These are phyloP conservation scores for Diophrys sp. DNA, from an alignment of 73 alveolate genomes.

Conservation along the genomic window DNA sequence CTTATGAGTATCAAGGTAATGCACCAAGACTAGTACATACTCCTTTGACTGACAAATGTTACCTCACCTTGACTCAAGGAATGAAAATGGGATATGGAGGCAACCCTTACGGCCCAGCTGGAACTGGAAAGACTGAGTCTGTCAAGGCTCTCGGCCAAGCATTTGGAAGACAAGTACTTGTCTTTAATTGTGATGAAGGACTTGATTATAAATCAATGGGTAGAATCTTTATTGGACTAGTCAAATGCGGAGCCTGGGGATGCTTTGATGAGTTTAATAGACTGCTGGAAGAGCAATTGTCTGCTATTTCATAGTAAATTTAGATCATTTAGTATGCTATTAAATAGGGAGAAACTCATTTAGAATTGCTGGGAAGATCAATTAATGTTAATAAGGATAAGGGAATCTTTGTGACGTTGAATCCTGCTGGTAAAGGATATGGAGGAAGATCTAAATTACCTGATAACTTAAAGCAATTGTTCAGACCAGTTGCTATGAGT, in stretches of 20 bases:
- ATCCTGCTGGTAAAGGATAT: conserved; percentile 99
- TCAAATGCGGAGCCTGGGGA: conserved; percentile 99
- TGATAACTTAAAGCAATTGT: conserved; percentile 98
- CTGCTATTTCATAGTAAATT: conserved; percentile 98
- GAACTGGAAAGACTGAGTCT: conserved; percentile 99
- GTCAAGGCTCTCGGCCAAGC: conserved; percentile 99
- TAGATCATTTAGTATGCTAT: conserved; percentile 94
- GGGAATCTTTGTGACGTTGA: conserved; percentile 99
- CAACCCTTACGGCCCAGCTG: conserved; percentile 99
- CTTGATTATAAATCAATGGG: conserved; percentile 99
- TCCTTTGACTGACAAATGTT: conserved; percentile 99
- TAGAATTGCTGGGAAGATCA: conserved; percentile 83
- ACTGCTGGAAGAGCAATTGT: conserved; percentile 98
- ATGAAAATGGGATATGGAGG: conserved; percentile 99
- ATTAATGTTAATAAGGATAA: conserved; percentile 93
- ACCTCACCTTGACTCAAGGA: conserved; percentile 98
- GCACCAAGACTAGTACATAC: conserved; percentile 99
- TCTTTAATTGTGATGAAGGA: conserved; percentile 99
- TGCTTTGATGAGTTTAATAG: conserved; percentile 99
- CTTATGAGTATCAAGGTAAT: conserved; percentile 99
- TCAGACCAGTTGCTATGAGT: conserved; percentile 99
- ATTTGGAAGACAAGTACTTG: conserved; percentile 99
- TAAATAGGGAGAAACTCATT: conserved; percentile 82
- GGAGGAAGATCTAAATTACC: conserved; percentile 99
- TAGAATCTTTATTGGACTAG: conserved; percentile 99